Percentiles rank a stretch among this genome's conserved stretches.
Evolutionary conservation across 2,329 filamentous ascomycete species (phyloP).

Genomic region (Ceratocystis eucalypticola): DNA sequence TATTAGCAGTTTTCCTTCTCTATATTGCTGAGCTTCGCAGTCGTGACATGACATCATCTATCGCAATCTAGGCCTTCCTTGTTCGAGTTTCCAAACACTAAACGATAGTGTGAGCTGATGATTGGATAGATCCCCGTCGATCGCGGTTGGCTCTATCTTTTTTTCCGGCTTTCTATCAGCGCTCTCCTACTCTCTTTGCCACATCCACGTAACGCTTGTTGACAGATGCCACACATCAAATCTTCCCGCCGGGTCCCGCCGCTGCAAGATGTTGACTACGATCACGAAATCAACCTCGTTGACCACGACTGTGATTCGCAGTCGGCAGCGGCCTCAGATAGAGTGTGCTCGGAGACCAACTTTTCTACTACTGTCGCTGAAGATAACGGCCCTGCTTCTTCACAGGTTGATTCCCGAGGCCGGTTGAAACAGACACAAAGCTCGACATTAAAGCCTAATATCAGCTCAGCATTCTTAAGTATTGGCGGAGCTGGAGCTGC

Average conservation of each 20-base stretch:
- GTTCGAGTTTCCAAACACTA: background rate
- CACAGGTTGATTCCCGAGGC: background rate
- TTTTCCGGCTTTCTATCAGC: background rate
- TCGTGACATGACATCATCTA: conserved; percentile 15
- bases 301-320: conserved; percentile 33
- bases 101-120: background rate
- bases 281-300: conserved; percentile 58
- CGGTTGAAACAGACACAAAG: background rate
- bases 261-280: conserved; percentile 48
- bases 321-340: background rate
- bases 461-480: conserved; percentile 19
- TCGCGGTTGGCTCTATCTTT: background rate
- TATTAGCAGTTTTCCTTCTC: background rate
- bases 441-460: background rate
- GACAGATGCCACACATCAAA: conserved; percentile 18
- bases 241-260: conserved; percentile 41
- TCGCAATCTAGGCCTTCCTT: background rate
- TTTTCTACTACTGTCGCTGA: background rate
- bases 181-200: background rate
- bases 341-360: background rate
- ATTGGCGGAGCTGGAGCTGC: conserved; percentile 15
- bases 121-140: background rate
- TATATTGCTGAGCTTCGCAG: background rate
- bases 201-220: background rate
- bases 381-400: background rate